phyloP scores from a whole-genome alignment of 129 eudicot genomes.

The Oenanthe sinensis region DNA sequence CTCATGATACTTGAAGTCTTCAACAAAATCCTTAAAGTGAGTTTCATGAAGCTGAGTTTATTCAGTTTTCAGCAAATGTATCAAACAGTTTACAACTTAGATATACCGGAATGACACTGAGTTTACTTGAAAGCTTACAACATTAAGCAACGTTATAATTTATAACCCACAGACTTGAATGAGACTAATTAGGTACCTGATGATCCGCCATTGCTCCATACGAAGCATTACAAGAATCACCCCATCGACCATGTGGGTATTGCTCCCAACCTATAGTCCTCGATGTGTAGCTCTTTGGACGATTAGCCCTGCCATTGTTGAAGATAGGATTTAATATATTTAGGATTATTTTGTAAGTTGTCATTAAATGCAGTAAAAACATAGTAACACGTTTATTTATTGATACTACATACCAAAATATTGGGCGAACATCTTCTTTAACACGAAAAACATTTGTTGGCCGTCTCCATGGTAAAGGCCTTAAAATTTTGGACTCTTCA shows the following conservation, averaged over 20 bases:
- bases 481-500: conserved; percentile 74
- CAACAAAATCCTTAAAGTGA: neutral
- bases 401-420: conserved; percentile 61
- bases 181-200: conserved; percentile 44
- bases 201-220: conserved; percentile 86
- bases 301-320: conserved; percentile 69
- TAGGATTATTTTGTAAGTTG: neutral
- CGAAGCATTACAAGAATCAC: conserved; percentile 79
- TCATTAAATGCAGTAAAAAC: neutral
- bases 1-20: neutral
- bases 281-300: conserved; percentile 94
- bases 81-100: neutral
- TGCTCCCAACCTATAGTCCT: conserved; percentile 91
- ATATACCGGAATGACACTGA: neutral
- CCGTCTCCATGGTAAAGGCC: conserved; percentile 93
- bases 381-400: neutral
- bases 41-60: neutral
- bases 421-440: conserved; percentile 91
- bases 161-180: neutral
- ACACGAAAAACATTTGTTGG: conserved; percentile 81
- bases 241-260: conserved; percentile 95
- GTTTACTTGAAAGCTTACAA: neutral
- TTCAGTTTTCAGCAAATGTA: neutral
- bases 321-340: neutral
- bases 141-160: neutral